Base-by-base conservation (phyloP, 1,139 yeast genomes). In the Hyphopichia buzzinii region DNA sequence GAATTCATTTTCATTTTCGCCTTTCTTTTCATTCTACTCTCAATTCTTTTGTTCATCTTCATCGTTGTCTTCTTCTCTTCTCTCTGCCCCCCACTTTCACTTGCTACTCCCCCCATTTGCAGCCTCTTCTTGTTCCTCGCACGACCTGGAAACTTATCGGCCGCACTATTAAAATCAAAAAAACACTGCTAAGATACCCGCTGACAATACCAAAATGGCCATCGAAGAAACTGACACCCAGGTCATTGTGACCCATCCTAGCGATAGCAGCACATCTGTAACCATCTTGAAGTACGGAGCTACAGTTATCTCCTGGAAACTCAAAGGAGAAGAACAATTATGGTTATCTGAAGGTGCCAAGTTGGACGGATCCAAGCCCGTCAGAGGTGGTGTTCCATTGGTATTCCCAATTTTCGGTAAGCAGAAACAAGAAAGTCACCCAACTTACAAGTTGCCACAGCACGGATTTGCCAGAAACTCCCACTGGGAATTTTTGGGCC, bases 361-460 rank as follows among this genome's bases (percentile, higher is more conserved):
- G 50, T 66, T 90, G 43, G 97, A 92, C 52, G 97, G 97, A 3
- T 64, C 90, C 34, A 86, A 84, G 57, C 94, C 97, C 1, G 97
- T 92, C 17, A 77, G 98, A 55, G 98, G 98, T 42, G 98, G 98
- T 34, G 86, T 92, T 37, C 98, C 98, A 10, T 70, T 92, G 22
- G 97, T 90, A 2, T 92, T 92, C 74, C 98, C 97, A 2, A 82
- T 89, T 6, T 92, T 92, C 60, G 97, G 98, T 41, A 88, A 86
- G 56, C 72, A 43, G 58, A 69, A 46, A 66, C 52, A 59, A 29
- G 54, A 50, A 31, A 17, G 40, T 4, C 73, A 67, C 41, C 65
- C 74, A 21, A 67, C 77, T 2, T 54, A 41, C 43, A 49, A 55
- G 26, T 75, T 92, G 48, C 97, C 97, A 11, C 97, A 92, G 64